Base-by-base conservation (phyloP, 2,329 filamentous ascomycete species). In the Pseudogymnoascus sp. region DNA sequence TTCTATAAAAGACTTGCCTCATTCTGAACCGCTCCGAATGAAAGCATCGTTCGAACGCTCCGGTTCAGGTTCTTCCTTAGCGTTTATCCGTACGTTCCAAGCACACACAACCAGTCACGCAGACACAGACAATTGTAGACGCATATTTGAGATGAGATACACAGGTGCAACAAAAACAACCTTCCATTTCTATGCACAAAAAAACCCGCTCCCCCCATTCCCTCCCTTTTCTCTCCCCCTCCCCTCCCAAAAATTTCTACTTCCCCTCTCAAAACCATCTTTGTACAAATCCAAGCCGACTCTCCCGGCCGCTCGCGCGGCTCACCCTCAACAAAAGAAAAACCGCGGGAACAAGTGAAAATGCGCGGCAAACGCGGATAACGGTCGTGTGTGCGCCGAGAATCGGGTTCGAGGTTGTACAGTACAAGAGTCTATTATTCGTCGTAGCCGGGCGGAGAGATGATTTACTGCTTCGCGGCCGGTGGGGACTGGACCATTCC, bases 401-500 rank as follows among this genome's bases (percentile, higher is more conserved):
- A 23, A 18, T 41, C 11, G 55, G 58, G 14, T 31, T 55, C 8
- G 45, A 33, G 45, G 28, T 55, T 55, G 45, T 55, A 55, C 45
- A 55, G 45, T 55, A 55, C 45, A 55, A 55, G 23, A 33, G 25
- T 55, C 45, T 55, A 55, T 55, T 55, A 55, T 55, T 55, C 45
- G 45, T 33, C 25, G 58, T 60, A 61, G 60, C 37, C 37, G 18
- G 60, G 43, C 60, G 43, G 43, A 61, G 60, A 61, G 5, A 14
- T 6, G 35, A 6, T 52, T 45, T 61, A 61, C 60, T 43, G 55
- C 60, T 45, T 61, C 4, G n/a, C 21, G 23, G 35, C 40, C 70
- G 83, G 81, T 71, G 83, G 80, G 67, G 84, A 86, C 81, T 96
- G 92, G 69, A 96, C 84, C 78, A 87, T 83, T 72, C 91, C 90